Conservation (phyloP, 768 basidiomycete species). For the Pisolithus orientalis region DNA sequence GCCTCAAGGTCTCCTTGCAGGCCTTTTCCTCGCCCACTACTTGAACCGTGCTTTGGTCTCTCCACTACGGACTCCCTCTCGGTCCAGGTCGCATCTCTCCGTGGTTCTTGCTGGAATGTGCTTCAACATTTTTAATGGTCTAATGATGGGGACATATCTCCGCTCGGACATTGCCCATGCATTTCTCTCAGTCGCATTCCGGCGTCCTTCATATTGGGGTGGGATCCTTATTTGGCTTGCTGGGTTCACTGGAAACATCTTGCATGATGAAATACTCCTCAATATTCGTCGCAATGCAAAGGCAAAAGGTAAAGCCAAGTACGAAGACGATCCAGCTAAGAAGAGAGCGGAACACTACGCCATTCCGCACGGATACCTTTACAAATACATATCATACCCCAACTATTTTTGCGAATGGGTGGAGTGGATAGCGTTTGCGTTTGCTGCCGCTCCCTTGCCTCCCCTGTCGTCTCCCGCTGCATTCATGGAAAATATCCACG, state of each 20-base stretch:
- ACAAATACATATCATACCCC: conserved; percentile 77
- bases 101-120: conserved; percentile 48
- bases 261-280: conserved; percentile 87
- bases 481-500: conserved; percentile 41
- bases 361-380: conserved; percentile 76
- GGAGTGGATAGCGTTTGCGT: conserved; percentile 86
- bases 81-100: conserved; percentile 66
- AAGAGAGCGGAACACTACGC: conserved; percentile 53
- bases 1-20: conserved; percentile 45
- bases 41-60: conserved; percentile 75
- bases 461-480: conserved; percentile 27
- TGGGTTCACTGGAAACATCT: conserved; percentile 75
- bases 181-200: conserved; percentile 31
- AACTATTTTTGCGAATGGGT: conserved; percentile 95
- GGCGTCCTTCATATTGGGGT: conserved; percentile 46
- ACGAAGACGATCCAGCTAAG: conserved; percentile 18
- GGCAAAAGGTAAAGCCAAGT: conserved; percentile 28
- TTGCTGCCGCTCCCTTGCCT: conserved; percentile 60
- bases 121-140: conserved; percentile 75
- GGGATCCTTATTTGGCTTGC: conserved; percentile 62
- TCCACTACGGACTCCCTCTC: conserved; percentile 73
- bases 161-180: conserved; percentile 47
- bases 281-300: conserved; percentile 66
- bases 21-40: conserved; percentile 72
- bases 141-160: conserved; percentile 64